A percentile compares a stretch with the other conserved stretches of the same genome.
phyloP scores from a whole-genome alignment of 176 grass and related monocot genomes.

The Chrysopogon serrulatus region DNA sequence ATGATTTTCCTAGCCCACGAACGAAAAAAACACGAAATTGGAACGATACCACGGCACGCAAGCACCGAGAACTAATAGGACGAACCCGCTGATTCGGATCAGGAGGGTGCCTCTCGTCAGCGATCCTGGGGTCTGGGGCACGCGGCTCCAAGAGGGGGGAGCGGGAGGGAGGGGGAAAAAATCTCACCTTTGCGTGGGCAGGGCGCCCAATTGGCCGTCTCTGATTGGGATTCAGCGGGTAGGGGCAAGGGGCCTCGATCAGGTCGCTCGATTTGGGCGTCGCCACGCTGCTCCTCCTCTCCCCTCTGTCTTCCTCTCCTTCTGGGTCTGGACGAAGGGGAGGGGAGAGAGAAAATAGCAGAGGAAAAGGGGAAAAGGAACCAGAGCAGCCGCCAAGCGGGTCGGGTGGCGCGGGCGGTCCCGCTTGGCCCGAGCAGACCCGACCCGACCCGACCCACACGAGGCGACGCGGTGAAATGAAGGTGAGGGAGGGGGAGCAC shows the following conservation, averaged over 20 bases:
- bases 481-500: background rate
- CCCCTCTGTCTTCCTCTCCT: background rate
- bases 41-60: background rate
- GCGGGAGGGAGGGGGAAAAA: background rate
- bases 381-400: background rate
- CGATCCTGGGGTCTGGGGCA: background rate
- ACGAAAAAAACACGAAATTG: background rate
- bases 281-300: conserved; percentile 25
- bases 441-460: background rate
- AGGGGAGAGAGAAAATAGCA: conserved; percentile 9
- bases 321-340: conserved; percentile 4
- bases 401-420: background rate
- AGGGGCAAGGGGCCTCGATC: conserved; percentile 3
- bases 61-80: background rate
- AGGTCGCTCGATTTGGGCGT: conserved; percentile 32
- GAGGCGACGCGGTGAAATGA: background rate
- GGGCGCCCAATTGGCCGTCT: conserved; percentile 21
- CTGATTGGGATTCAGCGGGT: conserved; percentile 7
- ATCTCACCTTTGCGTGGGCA: conserved; percentile 31
- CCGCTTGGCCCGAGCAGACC: too few relatives aligned
- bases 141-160: background rate
- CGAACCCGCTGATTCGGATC: background rate
- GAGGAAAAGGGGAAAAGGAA: conserved; percentile 18
- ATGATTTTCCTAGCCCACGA: background rate
- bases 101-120: background rate